Conservation (phyloP, 495 filamentous ascomycete genomes). For the Baudoinia panamericana region DNA sequence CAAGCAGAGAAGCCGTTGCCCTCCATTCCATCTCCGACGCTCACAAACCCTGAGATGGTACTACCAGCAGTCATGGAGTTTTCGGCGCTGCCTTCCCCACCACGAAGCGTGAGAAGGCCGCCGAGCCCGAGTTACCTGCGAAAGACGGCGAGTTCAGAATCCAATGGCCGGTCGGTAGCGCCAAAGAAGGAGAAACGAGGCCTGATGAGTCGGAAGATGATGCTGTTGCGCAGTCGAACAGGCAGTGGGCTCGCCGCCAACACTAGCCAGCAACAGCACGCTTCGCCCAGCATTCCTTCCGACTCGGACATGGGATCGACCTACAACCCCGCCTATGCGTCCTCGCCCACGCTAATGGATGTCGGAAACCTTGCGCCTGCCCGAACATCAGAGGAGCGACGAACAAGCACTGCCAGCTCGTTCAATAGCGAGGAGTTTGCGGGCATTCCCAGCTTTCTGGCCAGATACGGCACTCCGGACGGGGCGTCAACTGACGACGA, state of each 20-base stretch:
- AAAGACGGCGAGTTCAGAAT: background rate
- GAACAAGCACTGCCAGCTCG: slow-evolving; percentile 8
- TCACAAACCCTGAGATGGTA: slow-evolving; percentile 93
- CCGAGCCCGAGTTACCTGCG: slow-evolving; percentile 17
- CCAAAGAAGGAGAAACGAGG: slow-evolving; percentile 20
- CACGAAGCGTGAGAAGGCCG: slow-evolving; percentile 1
- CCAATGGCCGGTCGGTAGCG: background rate
- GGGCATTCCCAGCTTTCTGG: slow-evolving; percentile 12
- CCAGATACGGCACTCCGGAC: slow-evolving; percentile 11
- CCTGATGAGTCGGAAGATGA: slow-evolving; percentile 21
- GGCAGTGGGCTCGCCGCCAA: slow-evolving; percentile 4
- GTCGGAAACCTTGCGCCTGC: slow-evolving; percentile 18
- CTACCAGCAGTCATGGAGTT: slow-evolving; percentile 42
- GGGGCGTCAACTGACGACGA: slow-evolving; percentile 9
- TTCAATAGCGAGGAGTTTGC: slow-evolving; percentile 18
- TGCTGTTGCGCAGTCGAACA: slow-evolving; percentile 21
- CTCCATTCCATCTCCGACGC: slow-evolving; percentile 55
- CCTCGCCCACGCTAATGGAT: slow-evolving; percentile 16
- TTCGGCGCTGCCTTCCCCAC: slow-evolving; percentile 4
- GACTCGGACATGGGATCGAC: background rate
- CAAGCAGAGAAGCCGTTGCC: slow-evolving; percentile 13
- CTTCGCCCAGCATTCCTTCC: slow-evolving; percentile 2
- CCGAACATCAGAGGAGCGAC: background rate
- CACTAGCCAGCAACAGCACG: background rate
- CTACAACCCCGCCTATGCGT: slow-evolving; percentile 3